Percentiles rank a stretch among this genome's conserved stretches.
phyloP scores from a whole-genome alignment of 2,329 filamentous ascomycete species.

The Pseudophaeomoniella oleicola region DNA sequence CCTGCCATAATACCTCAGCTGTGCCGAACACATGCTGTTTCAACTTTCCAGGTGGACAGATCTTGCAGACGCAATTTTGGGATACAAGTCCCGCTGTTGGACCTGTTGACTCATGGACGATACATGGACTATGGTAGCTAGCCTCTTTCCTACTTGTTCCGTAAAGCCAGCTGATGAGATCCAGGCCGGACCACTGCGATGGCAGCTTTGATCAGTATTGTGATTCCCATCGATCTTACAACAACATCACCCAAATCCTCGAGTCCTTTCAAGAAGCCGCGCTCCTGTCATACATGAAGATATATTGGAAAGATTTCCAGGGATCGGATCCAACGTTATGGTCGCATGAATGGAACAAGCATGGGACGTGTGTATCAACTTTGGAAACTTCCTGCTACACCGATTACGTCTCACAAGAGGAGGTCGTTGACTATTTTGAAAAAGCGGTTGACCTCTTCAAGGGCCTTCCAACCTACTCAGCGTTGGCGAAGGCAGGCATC shows the following conservation, averaged over 20 bases:
- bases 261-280: constrained; percentile 32
- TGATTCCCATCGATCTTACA: constrained; percentile 46
- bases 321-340: constrained; percentile 52
- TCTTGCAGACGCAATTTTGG: constrained; percentile 68
- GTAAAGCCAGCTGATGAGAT: too few species aligned
- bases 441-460: constrained; percentile 52
- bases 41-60: constrained; percentile 54
- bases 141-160: background rate
- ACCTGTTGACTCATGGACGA: constrained; percentile 56
- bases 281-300: constrained; percentile 51
- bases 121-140: constrained; percentile 52
- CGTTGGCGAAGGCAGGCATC: constrained; percentile 47
- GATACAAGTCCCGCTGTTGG: constrained; percentile 51
- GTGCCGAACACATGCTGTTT: constrained; percentile 45
- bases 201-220: constrained; percentile 55
- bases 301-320: constrained; percentile 56
- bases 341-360: constrained; percentile 63
- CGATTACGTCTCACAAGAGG: constrained; percentile 44
- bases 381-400: constrained; percentile 53
- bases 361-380: constrained; percentile 54
- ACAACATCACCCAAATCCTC: constrained; percentile 51
- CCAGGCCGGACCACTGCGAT: constrained; percentile 51
- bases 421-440: constrained; percentile 56
- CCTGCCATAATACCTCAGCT: constrained; percentile 1
- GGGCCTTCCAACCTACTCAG: constrained; percentile 48